Evolutionary conservation across 805 yeast genomes (phyloP).

Genomic region (Lachancea dasiensis): DNA sequence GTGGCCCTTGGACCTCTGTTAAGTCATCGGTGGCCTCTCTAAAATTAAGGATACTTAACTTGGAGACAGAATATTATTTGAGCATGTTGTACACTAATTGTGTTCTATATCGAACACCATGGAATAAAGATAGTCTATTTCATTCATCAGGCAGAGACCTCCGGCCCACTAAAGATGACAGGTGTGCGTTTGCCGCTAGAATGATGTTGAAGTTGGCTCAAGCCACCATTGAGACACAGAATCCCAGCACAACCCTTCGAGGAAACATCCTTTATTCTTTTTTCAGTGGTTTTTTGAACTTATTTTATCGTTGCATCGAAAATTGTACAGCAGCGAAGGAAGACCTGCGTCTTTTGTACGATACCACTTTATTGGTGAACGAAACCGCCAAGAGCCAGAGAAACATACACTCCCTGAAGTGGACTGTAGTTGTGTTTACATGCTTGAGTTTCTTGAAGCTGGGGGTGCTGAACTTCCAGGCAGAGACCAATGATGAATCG

Average conservation of each 20-base stretch:
- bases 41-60: not conserved
- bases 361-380: not conserved
- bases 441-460: constrained; percentile 2
- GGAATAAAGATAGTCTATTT: not conserved
- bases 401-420: constrained; percentile 5
- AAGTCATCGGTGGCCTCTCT: not conserved
- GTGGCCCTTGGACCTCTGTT: not conserved
- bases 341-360: constrained; percentile 6
- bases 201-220: constrained; percentile 1
- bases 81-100: constrained; percentile 7
- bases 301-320: constrained; percentile 6
- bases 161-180: not conserved
- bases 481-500: not conserved
- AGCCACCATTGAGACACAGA: not conserved
- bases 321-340: constrained; percentile 1
- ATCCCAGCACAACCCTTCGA: constrained; percentile 1
- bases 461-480: constrained; percentile 1
- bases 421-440: constrained; percentile 3
- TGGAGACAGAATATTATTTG: constrained; percentile 8
- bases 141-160: not conserved
- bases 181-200: constrained; percentile 8
- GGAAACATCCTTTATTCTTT: constrained; percentile 3
- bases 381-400: not conserved
- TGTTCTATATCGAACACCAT: constrained; percentile 4
- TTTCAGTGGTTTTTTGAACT: constrained; percentile 8